Conservation (phyloP, 768 basidiomycete genomes). For the Ephemerocybe angulata region DNA sequence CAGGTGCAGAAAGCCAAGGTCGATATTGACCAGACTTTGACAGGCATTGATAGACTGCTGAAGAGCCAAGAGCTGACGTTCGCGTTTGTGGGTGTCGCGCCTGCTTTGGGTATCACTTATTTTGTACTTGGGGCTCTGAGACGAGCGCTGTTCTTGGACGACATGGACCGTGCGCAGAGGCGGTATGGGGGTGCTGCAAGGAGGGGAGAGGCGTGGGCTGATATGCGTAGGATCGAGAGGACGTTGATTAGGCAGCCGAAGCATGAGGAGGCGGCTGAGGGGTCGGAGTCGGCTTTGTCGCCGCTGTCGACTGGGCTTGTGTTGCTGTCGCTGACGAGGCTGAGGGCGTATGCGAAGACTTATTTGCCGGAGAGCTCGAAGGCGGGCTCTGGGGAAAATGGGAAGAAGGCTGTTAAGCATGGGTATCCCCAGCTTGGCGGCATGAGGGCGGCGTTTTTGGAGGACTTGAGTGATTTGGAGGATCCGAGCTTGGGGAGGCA, state of each 20-base stretch:
- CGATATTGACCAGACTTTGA: conserved; percentile 85
- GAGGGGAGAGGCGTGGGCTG: conserved; percentile 9
- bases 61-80: conserved; percentile 95
- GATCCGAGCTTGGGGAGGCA: conserved; percentile 61
- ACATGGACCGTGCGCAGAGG: background rate
- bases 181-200: background rate
- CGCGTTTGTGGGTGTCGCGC: conserved; percentile 94
- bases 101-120: conserved; percentile 79
- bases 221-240: conserved; percentile 8
- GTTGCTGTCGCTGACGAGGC: conserved; percentile 62
- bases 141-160: background rate
- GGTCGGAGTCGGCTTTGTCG: conserved; percentile 27
- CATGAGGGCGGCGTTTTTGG: conserved; percentile 75
- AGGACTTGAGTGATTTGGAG: conserved; percentile 81
- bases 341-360: conserved; percentile 61
- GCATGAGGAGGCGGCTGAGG: conserved; percentile 1
- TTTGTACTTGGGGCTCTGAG: conserved; percentile 21
- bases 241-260: conserved; percentile 2
- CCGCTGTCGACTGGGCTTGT: conserved; percentile 71
- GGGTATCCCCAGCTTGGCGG: conserved; percentile 13
- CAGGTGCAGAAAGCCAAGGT: conserved; percentile 98
- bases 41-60: conserved; percentile 90
- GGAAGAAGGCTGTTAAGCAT: background rate
- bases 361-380: conserved; percentile 53
- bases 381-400: background rate